A percentile compares a stretch with the other conserved stretches of the same genome.
These are phyloP conservation scores for Effrenium voratum DNA, from an alignment of 73 alveolate species.

Conservation along the genomic window DNA sequence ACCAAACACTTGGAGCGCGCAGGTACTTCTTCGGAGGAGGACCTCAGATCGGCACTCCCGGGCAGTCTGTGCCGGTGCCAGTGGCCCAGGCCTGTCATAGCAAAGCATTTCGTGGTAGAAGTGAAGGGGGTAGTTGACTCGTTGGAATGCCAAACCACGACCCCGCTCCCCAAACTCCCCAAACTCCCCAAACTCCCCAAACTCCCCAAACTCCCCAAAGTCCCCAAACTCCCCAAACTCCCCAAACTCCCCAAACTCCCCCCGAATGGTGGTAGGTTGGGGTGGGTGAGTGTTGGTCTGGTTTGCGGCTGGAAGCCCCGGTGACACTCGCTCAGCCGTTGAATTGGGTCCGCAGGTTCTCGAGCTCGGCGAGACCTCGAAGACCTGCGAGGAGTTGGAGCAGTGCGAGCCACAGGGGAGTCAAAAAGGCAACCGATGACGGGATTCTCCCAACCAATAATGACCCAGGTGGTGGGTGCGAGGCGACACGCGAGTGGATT, in stretches of 20 bases:
- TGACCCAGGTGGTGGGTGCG: too few relatives aligned
- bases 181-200: too few relatives aligned
- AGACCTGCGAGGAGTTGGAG: slow-evolving; percentile 87
- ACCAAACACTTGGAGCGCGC: too few relatives aligned
- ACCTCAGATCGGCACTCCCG: slow-evolving; percentile 76
- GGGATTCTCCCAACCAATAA: background rate
- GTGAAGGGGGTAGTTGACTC: too few relatives aligned
- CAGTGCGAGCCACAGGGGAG: background rate
- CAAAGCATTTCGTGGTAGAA: too few relatives aligned
- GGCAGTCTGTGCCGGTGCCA: slow-evolving; percentile 78
- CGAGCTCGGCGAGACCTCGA: slow-evolving; percentile 83
- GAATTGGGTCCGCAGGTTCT: slow-evolving; percentile 29
- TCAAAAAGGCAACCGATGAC: background rate
- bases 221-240: too few relatives aligned
- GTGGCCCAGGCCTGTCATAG: slow-evolving; percentile 15
- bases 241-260: too few relatives aligned
- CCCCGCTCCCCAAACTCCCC: too few relatives aligned
- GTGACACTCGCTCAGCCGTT: background rate
- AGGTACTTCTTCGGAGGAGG: slow-evolving; percentile 93
- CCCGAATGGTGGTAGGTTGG: background rate
- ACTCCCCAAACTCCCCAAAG: too few relatives aligned
- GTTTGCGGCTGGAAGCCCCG: background rate
- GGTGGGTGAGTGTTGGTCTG: background rate
- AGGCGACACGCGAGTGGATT: too few relatives aligned
- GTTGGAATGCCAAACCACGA: too few relatives aligned